phyloP scores from a whole-genome alignment of 176 grass and related monocot genomes.

The Zoysia japonica region DNA sequence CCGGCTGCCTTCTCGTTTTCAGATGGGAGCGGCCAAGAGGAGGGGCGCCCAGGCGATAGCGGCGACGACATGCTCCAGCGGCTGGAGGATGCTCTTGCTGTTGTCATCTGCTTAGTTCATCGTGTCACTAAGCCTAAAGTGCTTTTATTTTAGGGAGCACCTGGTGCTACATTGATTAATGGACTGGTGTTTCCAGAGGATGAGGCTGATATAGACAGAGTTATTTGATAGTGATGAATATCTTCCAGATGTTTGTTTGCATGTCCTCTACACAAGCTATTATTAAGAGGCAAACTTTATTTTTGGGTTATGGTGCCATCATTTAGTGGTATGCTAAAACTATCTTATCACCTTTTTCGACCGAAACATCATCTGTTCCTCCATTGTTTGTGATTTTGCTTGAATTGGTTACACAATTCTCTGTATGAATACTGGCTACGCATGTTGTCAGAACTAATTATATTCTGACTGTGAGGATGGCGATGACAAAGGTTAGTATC shows the following conservation, averaged over 20 bases:
- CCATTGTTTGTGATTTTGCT: conserved; percentile 7
- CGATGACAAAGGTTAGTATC: conserved; percentile 48
- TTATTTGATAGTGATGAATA: conserved; percentile 79
- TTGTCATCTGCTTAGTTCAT: not conserved
- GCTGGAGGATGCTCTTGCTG: not conserved
- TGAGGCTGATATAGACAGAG: conserved; percentile 61
- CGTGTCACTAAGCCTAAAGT: conserved; percentile 5
- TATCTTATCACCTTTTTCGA: not conserved
- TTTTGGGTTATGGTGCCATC: too few species aligned
- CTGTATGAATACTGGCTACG: not conserved
- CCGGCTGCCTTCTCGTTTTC: not conserved
- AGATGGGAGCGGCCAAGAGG: conserved; percentile 38
- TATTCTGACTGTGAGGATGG: conserved; percentile 62
- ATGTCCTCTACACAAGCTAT: not conserved
- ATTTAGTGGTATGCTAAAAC: not conserved
- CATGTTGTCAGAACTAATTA: conserved; percentile 15
- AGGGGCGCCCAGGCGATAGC: not conserved
- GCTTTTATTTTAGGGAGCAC: conserved; percentile 35
- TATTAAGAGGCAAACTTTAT: conserved; percentile 9
- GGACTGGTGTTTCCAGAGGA: conserved; percentile 60
- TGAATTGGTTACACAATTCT: not conserved
- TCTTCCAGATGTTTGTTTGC: conserved; percentile 70
- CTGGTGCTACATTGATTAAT: conserved; percentile 23
- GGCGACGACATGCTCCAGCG: conserved; percentile 17
- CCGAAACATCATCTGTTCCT: not conserved